Evolutionary conservation across 176 grass and related monocot genomes (phyloP).

Genomic region (Phoenix roebelenii): DNA sequence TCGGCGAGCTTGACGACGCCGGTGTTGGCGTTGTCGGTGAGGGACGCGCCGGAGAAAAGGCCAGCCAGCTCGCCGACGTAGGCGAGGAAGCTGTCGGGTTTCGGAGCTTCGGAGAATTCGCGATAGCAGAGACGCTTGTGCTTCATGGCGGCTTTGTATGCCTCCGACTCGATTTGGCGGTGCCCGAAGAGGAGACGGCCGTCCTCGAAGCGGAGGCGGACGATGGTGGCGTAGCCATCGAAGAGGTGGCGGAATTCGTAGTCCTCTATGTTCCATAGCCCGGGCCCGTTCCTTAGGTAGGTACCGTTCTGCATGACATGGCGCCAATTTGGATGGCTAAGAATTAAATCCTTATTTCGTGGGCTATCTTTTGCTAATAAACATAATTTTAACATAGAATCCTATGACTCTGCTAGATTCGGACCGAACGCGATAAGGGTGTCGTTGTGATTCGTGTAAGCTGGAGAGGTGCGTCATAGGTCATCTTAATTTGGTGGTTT

Average conservation of each 20-base stretch:
- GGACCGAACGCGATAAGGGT: too few species aligned
- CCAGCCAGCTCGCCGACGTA: slow-evolving; percentile 52
- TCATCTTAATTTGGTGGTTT: too few species aligned
- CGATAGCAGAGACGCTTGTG: slow-evolving; percentile 77
- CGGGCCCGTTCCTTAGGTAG: slow-evolving; percentile 89
- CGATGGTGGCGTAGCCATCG: slow-evolving; percentile 90
- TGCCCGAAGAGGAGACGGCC: slow-evolving; percentile 51
- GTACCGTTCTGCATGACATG: slow-evolving; percentile 60
- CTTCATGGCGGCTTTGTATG: slow-evolving; percentile 73
- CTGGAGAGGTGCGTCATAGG: too few species aligned
- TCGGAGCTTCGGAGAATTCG: slow-evolving; percentile 91
- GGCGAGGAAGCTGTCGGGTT: slow-evolving; percentile 36
- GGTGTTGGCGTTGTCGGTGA: slow-evolving; percentile 99
- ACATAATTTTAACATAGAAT: neutral
- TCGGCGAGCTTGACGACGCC: slow-evolving; percentile 84
- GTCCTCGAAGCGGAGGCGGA: slow-evolving; percentile 68
- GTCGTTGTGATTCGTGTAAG: too few species aligned
- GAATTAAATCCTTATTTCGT: neutral
- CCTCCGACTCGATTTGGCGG: slow-evolving; percentile 88
- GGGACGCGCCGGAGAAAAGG: slow-evolving; percentile 76
- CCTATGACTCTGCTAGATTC: too few species aligned
- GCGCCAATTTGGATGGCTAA: neutral
- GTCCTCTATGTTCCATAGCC: slow-evolving; percentile 80
- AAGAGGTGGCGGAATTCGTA: slow-evolving; percentile 94
- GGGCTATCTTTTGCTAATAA: neutral